Base-by-base conservation (phyloP, 495 filamentous ascomycete species). In the Penicillium longicatenatum region DNA sequence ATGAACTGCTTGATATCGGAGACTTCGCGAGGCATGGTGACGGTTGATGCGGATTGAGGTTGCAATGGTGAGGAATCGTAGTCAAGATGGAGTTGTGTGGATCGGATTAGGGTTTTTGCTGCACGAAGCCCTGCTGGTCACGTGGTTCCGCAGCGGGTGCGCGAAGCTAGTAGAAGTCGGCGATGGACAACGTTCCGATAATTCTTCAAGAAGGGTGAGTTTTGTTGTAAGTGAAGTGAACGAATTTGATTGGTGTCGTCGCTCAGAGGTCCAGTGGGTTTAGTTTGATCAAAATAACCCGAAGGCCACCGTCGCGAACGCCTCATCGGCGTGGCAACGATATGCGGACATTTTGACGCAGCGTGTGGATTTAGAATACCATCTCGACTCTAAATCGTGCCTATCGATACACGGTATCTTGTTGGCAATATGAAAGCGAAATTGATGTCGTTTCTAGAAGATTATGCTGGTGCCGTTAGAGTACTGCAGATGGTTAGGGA, bases 1-100 rank as follows among this genome's bases (percentile, higher is more conserved):
- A 99, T 95, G 89, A 99, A 99, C 83, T 97, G 81, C 91, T 98
- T 99, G 88, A 99, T 97, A 71, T 98, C 95, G 71, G 88, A 89
- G 78, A 98, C 87, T 92, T 98, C 93, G 70, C 86, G 84, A 88
- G 94, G 94, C 94, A 99, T 99, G 63, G 51, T 86, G 82, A 74
- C 66, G 66, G 59, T 69, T 64, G 63, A 61, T 67, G 66, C 60
- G 33, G 61, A 62, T 62, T 48, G 59, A 58, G 45, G 57, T 54
- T 60, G 53, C 53, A 54, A 55, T 54, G 49, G 54, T 50, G 52
- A 57, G 48, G 50, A 43, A 55, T 65, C 51, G 54, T 53, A 56
- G 57, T 58, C 50, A 54, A 43, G 37, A 44, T 47, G 39, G 50
- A 58, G 59, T 55, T 67, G 67, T 70, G 67, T 64, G 70, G 70